Evolutionary conservation across 2,329 filamentous ascomycete genomes (phyloP), one percentile per base, ranked within the genome.

Genomic region (Penicillium italicum): DNA sequence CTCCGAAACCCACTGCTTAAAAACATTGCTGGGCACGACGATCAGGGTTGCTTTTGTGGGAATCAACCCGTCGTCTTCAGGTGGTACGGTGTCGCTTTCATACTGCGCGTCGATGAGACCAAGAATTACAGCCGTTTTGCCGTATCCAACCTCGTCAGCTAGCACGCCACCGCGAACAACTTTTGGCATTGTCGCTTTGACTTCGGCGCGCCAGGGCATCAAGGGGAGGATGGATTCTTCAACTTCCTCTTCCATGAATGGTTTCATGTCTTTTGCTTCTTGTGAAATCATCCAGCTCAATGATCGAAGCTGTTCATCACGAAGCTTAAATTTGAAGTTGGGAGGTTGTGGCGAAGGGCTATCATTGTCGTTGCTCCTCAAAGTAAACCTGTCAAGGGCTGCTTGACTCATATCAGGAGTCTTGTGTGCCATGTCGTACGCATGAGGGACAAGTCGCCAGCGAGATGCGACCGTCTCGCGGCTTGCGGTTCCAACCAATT

Each of bases 101-200:
- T 50, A 36, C 30, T 60, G 57, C 30, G 72, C 68, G 34, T 82
- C 75, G 30, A 87, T 79, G 9, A 88, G 69, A 0, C 77, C 84
- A 12, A 88, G 74, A 2, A 79, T 80, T 0, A 82, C 80, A 1
- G 84, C 80, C 0, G 86, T 89, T 63, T 89, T 89, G 0, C 86
- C 86, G 64, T 85, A 88, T 0, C 83, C 85, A 33, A 87, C 84
- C 42, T 83, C 77, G 63, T 87, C 84, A 2, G 85, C 85, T 33
- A 87, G 74, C 18, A 88, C 76, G 5, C 85, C 86, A 12, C 86
- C 85, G 18, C 77, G 78, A 38, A 85, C 59, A 11, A 58, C 52
- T 34, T 65, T 68, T 58, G 31, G 56, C 34, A 50, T 74, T 46
- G n/a, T 68, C 24, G 34, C 74, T 66, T 56, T 77, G 62, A n/a